phyloP scores from a whole-genome alignment of 257 asterid genomes.

The Capsicum pubescens region DNA sequence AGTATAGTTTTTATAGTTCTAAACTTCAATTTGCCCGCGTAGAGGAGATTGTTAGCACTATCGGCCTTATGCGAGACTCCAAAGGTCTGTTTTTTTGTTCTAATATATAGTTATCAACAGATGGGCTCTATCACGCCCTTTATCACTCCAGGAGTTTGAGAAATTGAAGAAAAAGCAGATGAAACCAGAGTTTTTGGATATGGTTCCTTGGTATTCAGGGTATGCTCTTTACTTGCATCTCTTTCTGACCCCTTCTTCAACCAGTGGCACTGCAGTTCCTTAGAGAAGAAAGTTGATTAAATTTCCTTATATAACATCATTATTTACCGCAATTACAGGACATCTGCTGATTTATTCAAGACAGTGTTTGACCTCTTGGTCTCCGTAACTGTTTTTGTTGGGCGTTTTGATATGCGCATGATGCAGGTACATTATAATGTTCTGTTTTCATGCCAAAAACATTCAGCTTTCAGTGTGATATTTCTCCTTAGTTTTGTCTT shows the following conservation, averaged over 20 bases:
- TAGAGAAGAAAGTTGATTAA: not conserved
- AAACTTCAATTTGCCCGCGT: not conserved
- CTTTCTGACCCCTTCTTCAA: constrained; percentile 7
- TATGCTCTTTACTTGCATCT: constrained; percentile 36
- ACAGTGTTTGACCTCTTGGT: constrained; percentile 95
- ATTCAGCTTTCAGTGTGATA: not conserved
- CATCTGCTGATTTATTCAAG: constrained; percentile 97
- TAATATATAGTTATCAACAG: constrained; percentile 47
- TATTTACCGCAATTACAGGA: constrained; percentile 56
- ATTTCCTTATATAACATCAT: constrained; percentile 19
- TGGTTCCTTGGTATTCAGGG: constrained; percentile 99
- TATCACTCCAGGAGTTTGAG: constrained; percentile 78
- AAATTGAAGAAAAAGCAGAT: constrained; percentile 84
- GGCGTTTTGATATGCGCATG: constrained; percentile 99
- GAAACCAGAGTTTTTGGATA: constrained; percentile 97
- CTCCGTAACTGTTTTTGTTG: constrained; percentile 95
- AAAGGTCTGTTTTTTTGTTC: not conserved
- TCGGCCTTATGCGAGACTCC: not conserved
- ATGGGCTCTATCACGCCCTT: constrained; percentile 98
- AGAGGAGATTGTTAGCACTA: constrained; percentile 10
- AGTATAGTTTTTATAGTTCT: not conserved
- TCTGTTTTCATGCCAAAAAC: not conserved
- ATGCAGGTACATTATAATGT: constrained; percentile 71
- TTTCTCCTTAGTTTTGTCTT: not conserved
- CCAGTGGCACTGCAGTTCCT: not conserved